Evolutionary conservation across 192 early-diverging fungal genomes (phyloP).

Genomic region (Gamsiella multidivaricata): DNA sequence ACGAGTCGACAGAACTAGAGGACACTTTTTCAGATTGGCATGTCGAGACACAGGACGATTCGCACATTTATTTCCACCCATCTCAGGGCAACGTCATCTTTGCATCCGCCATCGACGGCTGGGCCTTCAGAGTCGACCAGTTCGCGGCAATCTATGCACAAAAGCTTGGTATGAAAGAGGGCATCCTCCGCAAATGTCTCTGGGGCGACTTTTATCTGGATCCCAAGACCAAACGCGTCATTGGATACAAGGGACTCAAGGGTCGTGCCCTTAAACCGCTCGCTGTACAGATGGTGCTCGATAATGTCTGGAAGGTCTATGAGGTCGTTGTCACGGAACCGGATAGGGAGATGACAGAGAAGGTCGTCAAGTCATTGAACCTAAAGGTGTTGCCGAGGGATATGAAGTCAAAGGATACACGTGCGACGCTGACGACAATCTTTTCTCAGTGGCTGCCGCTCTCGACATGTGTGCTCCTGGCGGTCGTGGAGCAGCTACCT

Average conservation of each 20-base stretch:
- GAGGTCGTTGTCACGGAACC: constrained; percentile 76
- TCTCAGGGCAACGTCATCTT: constrained; percentile 97
- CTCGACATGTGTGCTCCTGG: constrained; percentile 84
- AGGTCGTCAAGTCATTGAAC: constrained; percentile 88
- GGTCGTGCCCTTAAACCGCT: constrained; percentile 89
- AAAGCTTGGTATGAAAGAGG: constrained; percentile 88
- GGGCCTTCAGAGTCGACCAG: constrained; percentile 95
- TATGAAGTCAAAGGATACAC: constrained; percentile 84
- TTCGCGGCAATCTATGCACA: constrained; percentile 93
- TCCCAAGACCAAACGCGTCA: constrained; percentile 91
- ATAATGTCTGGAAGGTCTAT: constrained; percentile 96
- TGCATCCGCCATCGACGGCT: constrained; percentile 95
- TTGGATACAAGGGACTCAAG: constrained; percentile 87
- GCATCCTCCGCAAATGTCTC: constrained; percentile 79
- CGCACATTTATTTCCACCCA: constrained; percentile 95
- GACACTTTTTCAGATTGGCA: constrained; percentile 78
- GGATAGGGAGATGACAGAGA: constrained; percentile 89
- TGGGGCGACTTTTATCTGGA: constrained; percentile 99
- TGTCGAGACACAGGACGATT: constrained; percentile 91
- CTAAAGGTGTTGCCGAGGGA: constrained; percentile 94
- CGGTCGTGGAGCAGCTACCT: constrained; percentile 90
- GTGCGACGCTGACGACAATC: constrained; percentile 79
- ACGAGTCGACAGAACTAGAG: constrained; percentile 45
- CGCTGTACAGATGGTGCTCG: constrained; percentile 96
- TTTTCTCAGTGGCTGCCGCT: constrained; percentile 97